Percentiles rank a stretch among this genome's conserved stretches.
Evolutionary conservation across 31 red algal genomes (phyloP).

Genomic region (Endocladia muricata): DNA sequence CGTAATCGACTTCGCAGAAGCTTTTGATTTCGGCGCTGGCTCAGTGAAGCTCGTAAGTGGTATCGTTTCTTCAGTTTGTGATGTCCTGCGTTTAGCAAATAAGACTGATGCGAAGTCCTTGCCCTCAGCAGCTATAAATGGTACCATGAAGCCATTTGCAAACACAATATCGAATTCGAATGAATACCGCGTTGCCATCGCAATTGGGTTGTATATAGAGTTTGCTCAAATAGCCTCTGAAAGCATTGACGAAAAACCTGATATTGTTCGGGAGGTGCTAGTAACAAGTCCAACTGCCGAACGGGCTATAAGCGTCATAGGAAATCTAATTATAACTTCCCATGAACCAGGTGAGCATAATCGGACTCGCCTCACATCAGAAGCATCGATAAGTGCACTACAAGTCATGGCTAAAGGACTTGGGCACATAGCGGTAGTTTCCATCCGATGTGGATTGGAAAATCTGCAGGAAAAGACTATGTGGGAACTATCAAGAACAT

Average conservation of each 20-base stretch:
- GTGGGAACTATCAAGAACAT: conserved; percentile 15
- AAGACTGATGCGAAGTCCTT: not conserved
- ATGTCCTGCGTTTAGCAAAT: conserved; percentile 9
- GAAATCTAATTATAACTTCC: not conserved
- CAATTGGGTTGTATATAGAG: conserved; percentile 36
- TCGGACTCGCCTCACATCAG: not conserved
- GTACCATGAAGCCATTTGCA: conserved; percentile 49
- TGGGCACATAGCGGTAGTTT: conserved; percentile 14
- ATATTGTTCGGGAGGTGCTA: conserved; percentile 12
- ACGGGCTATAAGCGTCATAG: conserved; percentile 8
- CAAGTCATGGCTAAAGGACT: not conserved
- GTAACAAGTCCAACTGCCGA: not conserved
- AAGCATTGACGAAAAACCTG: not conserved
- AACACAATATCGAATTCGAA: conserved; percentile 32
- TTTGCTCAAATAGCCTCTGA: conserved; percentile 23
- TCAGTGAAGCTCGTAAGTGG: conserved; percentile 6
- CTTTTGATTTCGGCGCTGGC: conserved; percentile 30
- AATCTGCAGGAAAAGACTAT: conserved; percentile 25
- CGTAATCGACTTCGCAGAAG: conserved; percentile 29
- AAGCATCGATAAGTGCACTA: conserved; percentile 10
- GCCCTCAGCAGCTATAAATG: conserved; percentile 34
- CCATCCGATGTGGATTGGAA: conserved; percentile 17
- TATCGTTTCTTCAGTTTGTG: conserved; percentile 2
- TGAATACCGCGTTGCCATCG: conserved; percentile 26
- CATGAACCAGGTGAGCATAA: not conserved